phyloP scores from a whole-genome alignment of 1,139 yeast genomes.

The Blastobotrys proliferans region DNA sequence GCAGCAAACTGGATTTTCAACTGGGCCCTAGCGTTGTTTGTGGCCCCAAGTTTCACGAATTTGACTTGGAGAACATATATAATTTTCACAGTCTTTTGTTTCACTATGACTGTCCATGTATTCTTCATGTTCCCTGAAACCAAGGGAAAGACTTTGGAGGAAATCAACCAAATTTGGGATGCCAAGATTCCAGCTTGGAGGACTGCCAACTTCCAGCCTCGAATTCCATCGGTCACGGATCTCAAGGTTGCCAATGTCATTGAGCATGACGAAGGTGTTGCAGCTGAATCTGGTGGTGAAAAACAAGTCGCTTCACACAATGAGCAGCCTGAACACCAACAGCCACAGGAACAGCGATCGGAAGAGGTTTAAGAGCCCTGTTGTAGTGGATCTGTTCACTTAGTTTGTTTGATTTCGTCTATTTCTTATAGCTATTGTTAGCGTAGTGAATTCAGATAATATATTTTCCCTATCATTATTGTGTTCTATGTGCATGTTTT shows the following conservation, averaged over 20 bases:
- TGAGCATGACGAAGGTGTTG: conserved; percentile 14
- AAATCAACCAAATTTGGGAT: conserved; percentile 58
- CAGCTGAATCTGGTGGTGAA: too few species aligned
- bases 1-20: conserved; percentile 62
- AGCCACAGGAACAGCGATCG: too few species aligned
- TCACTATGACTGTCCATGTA: conserved; percentile 52
- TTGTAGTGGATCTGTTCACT: too few species aligned
- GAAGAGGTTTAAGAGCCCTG: too few species aligned
- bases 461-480: too few species aligned
- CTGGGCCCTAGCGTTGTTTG: conserved; percentile 50
- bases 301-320: too few species aligned
- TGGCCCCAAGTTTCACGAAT: conserved; percentile 50
- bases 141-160: conserved; percentile 60
- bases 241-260: conserved; percentile 31
- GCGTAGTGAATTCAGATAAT: too few species aligned
- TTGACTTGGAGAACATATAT: conserved; percentile 55
- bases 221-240: conserved; percentile 27
- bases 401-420: too few species aligned
- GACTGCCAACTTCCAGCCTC: conserved; percentile 35
- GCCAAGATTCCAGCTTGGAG: conserved; percentile 60
- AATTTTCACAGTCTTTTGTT: conserved; percentile 59
- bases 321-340: too few species aligned
- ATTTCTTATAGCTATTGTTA: too few species aligned
- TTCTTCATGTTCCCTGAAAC: conserved; percentile 63
- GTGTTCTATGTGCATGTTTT: too few species aligned